Evolutionary conservation across 495 filamentous ascomycete genomes (phyloP), one percentile per base, ranked within the genome.

Genomic region (Aspergillus conjunctus): DNA sequence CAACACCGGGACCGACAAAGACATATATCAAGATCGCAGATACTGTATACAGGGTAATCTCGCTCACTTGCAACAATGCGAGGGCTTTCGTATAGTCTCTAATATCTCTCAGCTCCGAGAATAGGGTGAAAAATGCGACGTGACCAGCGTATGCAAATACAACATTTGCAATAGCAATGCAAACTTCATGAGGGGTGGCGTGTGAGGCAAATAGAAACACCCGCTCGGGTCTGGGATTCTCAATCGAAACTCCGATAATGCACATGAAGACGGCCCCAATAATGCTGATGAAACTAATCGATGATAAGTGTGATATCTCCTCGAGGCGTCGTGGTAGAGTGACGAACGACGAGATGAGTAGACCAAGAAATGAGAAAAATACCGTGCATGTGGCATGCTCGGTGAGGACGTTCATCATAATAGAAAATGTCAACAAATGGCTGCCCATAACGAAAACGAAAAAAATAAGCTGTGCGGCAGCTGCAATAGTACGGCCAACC

Each of bases 111-210:
- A 90, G 86, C 71, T 93, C 90, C 43, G 87, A 85, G 69, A 91
- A 88, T 74, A 93, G 87, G 51, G 79, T 82, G 73, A 93, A 90
- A 72, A 89, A 88, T 64, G 88, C 83, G 67, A 89, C 76, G 76
- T 91, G 82, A 59, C 88, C 77, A 73, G 70, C 67, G 67, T 74
- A 78, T 9, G 78, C 74, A 48, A 78, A 78, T 39, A 78, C 68
- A 49, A 78, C 76, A 54, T 78, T 77, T 31, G 68, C 69, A 14
- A 74, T 66, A 0, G 71, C 66, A 34, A 68, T 58, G 61, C 71
- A 74, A 14, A 66, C 73, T 2, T 71, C 67, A 32, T 62, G 62
- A 59, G 72, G 68, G 43, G 51, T 62, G 37, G 68, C 62, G 0
- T 65, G 52, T 3, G 58, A 64, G 4, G 65, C 70, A 26, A 57